These are phyloP conservation scores for Jatropha multifida DNA, from an alignment of 441 rosid genomes.

Conservation along the genomic window DNA sequence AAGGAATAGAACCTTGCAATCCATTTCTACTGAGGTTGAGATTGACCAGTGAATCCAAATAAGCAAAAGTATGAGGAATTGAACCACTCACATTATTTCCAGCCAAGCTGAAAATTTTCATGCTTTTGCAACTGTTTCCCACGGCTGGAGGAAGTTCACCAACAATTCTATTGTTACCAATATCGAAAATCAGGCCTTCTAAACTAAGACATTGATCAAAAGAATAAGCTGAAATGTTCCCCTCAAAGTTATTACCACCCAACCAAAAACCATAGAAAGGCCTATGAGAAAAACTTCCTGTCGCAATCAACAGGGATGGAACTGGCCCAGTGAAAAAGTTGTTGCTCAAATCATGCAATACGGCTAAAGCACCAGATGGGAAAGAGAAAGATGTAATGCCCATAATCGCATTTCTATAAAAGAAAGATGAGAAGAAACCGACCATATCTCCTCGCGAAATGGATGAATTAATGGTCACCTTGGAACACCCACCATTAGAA, in stretches of 20 bases:
- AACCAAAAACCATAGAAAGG: conserved; percentile 43
- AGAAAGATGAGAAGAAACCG: conserved; percentile 32
- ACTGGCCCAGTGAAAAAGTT: conserved; percentile 36
- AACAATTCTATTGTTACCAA: conserved; percentile 36
- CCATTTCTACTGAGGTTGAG: conserved; percentile 42
- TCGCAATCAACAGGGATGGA: conserved; percentile 33
- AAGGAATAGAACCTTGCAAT: conserved; percentile 41
- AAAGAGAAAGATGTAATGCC: conserved; percentile 20
- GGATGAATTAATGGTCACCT: conserved; percentile 8
- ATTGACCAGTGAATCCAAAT: conserved; percentile 23
- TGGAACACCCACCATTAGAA: conserved; percentile 29
- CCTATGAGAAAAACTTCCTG: conserved; percentile 23
- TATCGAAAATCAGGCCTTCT: conserved; percentile 36
- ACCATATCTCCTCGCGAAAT: conserved; percentile 22
- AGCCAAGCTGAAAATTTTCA: conserved; percentile 38
- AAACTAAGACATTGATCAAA: conserved; percentile 38
- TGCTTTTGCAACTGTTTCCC: conserved; percentile 40
- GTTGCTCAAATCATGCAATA: conserved; percentile 44
- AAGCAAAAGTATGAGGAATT: conserved; percentile 32
- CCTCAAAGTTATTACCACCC: conserved; percentile 36
- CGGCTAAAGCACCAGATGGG: conserved; percentile 24
- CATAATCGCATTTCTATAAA: conserved; percentile 30
- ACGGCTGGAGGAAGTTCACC: conserved; percentile 42
- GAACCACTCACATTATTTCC: conserved; percentile 39
- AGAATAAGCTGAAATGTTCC: conserved; percentile 38